A percentile compares a stretch with the other conserved stretches of the same genome.
These are phyloP conservation scores for Orychophragmus violaceus DNA, from an alignment of 345 rosid species.

Conservation along the genomic window DNA sequence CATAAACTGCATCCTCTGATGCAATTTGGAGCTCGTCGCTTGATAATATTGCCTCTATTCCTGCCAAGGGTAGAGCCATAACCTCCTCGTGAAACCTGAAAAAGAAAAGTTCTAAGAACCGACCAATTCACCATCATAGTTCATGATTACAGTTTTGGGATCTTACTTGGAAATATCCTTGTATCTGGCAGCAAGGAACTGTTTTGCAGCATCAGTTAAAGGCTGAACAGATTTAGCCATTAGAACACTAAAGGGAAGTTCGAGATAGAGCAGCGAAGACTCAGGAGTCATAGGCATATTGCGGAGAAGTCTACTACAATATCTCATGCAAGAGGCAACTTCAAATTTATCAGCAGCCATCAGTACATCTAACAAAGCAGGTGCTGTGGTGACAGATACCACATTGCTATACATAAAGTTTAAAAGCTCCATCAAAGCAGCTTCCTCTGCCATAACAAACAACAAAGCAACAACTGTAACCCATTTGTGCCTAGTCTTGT, in stretches of 20 bases:
- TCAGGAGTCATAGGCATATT: background rate
- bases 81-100: conserved; percentile 83
- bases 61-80: conserved; percentile 76
- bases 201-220: background rate
- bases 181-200: conserved; percentile 39
- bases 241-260: background rate
- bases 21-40: conserved; percentile 94
- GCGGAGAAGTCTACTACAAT: background rate
- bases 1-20: conserved; percentile 96
- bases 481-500: background rate
- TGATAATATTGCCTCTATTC: conserved; percentile 16
- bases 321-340: background rate
- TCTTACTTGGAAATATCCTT: conserved; percentile 82
- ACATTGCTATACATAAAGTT: conserved; percentile 90
- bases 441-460: conserved; percentile 61
- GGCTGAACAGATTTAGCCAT: background rate
- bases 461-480: background rate
- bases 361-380: background rate
- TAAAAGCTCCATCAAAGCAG: conserved; percentile 90
- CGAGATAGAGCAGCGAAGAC: background rate
- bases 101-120: background rate
- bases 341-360: background rate
- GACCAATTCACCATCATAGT: background rate
- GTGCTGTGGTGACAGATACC: conserved; percentile 22
- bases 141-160: background rate